Evolutionary conservation across 805 yeast species (phyloP).

Genomic region (Lipomyces mesembrius): DNA sequence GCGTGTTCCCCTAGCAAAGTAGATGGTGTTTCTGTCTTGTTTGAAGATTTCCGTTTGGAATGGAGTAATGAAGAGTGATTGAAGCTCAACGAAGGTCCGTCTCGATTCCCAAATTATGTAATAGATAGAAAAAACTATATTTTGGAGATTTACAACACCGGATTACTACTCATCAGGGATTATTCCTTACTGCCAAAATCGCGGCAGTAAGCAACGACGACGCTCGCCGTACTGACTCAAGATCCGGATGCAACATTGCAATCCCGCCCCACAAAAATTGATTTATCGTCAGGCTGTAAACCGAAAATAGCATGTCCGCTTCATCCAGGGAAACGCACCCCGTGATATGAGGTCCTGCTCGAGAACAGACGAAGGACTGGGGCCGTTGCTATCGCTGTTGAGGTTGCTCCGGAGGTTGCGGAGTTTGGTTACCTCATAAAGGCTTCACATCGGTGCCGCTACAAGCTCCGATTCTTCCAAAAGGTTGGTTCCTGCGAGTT

Average conservation of each 20-base stretch:
- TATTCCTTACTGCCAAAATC: too few species aligned
- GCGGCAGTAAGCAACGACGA: constrained; percentile 5
- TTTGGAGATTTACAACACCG: too few species aligned
- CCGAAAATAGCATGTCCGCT: constrained; percentile 4
- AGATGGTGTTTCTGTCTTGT: not conserved
- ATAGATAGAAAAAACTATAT: too few species aligned
- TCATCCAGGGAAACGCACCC: not conserved
- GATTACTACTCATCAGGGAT: too few species aligned
- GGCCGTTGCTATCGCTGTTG: not conserved
- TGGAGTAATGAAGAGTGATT: not conserved
- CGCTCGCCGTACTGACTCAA: constrained; percentile 4
- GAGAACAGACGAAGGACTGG: not conserved
- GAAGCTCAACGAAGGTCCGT: too few species aligned
- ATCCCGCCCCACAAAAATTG: constrained; percentile 10
- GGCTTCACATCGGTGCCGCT: constrained; percentile 5
- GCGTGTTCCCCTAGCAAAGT: constrained; percentile 6
- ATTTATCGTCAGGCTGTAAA: not conserved
- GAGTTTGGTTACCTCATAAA: constrained; percentile 9
- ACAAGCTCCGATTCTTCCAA: constrained; percentile 3
- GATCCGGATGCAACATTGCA: not conserved
- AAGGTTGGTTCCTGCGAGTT: not conserved
- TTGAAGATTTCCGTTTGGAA: constrained; percentile 3
- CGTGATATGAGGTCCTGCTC: constrained; percentile 3
- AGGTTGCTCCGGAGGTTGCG: constrained; percentile 2
- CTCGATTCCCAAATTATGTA: too few species aligned